Evolutionary conservation across 139 green algal species (phyloP).

Genomic region (Desmodesmus armatus): DNA sequence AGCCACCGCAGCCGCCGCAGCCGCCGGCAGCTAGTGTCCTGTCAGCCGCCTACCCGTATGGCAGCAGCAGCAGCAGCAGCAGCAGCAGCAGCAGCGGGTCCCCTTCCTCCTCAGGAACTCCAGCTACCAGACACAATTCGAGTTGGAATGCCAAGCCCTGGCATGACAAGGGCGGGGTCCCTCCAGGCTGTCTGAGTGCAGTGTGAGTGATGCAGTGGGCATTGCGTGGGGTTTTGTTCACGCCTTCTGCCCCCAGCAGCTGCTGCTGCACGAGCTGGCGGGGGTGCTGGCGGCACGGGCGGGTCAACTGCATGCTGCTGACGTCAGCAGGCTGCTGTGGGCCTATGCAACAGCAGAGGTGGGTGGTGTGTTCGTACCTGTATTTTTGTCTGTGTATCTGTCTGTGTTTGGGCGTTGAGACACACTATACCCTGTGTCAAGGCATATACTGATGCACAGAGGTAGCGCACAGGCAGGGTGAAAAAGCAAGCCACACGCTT

Average conservation of each 20-base stretch:
- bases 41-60: neutral
- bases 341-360: conserved; percentile 23
- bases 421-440: no score
- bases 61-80: conserved; percentile 4
- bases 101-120: neutral
- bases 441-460: no score
- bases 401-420: no score
- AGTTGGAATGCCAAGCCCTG: neutral
- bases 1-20: no score
- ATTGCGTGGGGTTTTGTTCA: conserved; percentile 32
- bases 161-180: conserved; percentile 7
- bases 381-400: no score
- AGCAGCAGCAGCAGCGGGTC: conserved; percentile 8
- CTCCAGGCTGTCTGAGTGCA: neutral
- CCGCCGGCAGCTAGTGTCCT: no score
- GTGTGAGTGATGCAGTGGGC: conserved; percentile 24
- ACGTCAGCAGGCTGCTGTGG: conserved; percentile 36
- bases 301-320: conserved; percentile 8
- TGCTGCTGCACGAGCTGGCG: conserved; percentile 40
- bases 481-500: no score
- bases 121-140: neutral
- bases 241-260: conserved; percentile 16
- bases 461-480: no score
- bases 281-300: neutral
- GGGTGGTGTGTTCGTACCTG: no score